phyloP scores from a whole-genome alignment of 805 yeast genomes.

The Metschnikowia aberdeeniae region DNA sequence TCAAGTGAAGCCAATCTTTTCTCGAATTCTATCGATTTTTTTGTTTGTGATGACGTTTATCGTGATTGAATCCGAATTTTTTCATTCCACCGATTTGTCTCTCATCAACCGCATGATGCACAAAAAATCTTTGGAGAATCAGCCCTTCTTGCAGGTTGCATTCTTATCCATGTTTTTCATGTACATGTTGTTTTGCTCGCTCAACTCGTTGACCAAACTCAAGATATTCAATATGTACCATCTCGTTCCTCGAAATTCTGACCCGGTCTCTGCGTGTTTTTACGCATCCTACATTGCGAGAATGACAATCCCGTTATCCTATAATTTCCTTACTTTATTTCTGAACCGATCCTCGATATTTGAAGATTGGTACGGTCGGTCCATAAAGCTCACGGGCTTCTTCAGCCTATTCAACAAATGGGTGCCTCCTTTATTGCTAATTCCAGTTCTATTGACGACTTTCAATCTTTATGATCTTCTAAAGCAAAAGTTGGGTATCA shows the following conservation, averaged over 20 bases:
- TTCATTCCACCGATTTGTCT: constrained; percentile 66
- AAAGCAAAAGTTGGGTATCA: constrained; percentile 38
- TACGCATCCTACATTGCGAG: constrained; percentile 79
- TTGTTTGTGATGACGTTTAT: constrained; percentile 46
- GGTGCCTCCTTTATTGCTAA: constrained; percentile 67
- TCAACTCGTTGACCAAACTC: constrained; percentile 61
- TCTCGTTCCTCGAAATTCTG: constrained; percentile 65
- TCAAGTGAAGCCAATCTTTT: constrained; percentile 43
- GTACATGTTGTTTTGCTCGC: constrained; percentile 66
- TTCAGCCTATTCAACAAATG: constrained; percentile 69
- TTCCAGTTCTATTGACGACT: constrained; percentile 63
- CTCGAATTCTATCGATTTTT: constrained; percentile 40
- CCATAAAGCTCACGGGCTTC: constrained; percentile 69
- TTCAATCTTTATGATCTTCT: constrained; percentile 67
- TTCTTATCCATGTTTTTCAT: constrained; percentile 43
- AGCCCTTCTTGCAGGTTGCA: constrained; percentile 28
- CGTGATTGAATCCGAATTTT: constrained; percentile 68
- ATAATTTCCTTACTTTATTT: constrained; percentile 69
- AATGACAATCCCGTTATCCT: constrained; percentile 75
- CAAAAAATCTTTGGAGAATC: constrained; percentile 24
- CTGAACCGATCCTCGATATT: constrained; percentile 51
- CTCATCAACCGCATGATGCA: constrained; percentile 49
- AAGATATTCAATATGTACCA: constrained; percentile 75
- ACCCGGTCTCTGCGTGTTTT: constrained; percentile 69
- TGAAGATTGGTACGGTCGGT: constrained; percentile 70